Evolutionary conservation across 1,284 basidiomycete species (phyloP), one percentile per base, ranked within the genome.

Genomic region (Cutaneotrichosporon arboriforme): DNA sequence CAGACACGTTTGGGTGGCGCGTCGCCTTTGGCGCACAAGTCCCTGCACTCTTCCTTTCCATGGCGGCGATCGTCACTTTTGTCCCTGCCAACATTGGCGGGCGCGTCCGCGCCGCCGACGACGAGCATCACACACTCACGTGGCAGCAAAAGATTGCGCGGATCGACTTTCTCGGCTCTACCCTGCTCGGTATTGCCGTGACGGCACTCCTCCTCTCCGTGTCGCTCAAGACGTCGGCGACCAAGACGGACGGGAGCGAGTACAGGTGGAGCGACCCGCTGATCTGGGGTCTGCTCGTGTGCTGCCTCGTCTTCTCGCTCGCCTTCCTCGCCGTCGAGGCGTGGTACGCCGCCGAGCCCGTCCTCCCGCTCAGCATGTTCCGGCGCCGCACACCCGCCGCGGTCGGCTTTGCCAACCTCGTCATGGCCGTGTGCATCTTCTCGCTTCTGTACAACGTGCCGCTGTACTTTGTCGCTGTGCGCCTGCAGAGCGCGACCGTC

Each of bases 391-490:
- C 87, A 9, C 88, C 89, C 4, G 76, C 88, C 13, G 84, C 86
- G 14, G 84, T 92, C 18, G 87, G 86, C 2, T 57, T 90, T 53
- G 81, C 83, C 42, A 92, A 91, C 73, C 81, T 96, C 58, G 70
- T 66, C 46, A 67, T 74, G 52, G 67, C 66, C 14, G 82, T 86
- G 72, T 80, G 83, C 33, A 83, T 87, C 39, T 92, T 89, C 71
- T 88, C 88, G 1, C 84, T 86, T 80, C 77, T 92, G 34, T 93
- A 92, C 74, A 90, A 90, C 68, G 79, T 88, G 22, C 90, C 90
- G n/a, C 73, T 92, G 70, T 92, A 89, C 76, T 93, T 91, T 66
- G 85, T 87, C 55, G 85, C 89, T n/a, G 91, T 92, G 44, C 81
- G 82, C 61, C 77, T 89, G 48, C 78, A 82, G 58, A 82, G 83